A percentile compares a stretch with the other conserved stretches of the same genome.
Evolutionary conservation across 2,329 filamentous ascomycete species (phyloP).

Genomic region (Fusarium goolgardi): DNA sequence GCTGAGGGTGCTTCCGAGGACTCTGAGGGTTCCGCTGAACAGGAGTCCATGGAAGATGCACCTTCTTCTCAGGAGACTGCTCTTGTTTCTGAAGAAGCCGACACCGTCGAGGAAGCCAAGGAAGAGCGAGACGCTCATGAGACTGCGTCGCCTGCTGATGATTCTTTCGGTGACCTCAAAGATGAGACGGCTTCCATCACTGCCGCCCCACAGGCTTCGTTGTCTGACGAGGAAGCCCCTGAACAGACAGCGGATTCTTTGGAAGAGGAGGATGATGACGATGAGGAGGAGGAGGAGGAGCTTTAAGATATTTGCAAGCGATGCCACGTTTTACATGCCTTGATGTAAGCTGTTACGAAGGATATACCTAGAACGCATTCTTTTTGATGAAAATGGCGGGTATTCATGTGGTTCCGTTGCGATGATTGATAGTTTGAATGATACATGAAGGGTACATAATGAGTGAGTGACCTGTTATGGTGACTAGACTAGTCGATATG

Average conservation of each 20-base stretch:
- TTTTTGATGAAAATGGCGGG: slow-evolving; percentile 39
- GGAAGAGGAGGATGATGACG: slow-evolving; percentile 18
- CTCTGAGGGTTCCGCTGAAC: slow-evolving; percentile 1
- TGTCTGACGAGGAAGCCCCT: background rate
- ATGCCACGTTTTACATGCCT: slow-evolving; percentile 39
- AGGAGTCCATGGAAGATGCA: slow-evolving; percentile 7
- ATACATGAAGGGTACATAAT: slow-evolving; percentile 43
- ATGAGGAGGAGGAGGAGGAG: background rate
- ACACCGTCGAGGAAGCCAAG: slow-evolving; percentile 2
- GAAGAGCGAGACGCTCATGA: slow-evolving; percentile 19
- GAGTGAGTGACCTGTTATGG: slow-evolving; percentile 29
- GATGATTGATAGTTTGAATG: slow-evolving; percentile 41
- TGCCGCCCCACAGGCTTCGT: slow-evolving; percentile 5
- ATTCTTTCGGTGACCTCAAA: background rate
- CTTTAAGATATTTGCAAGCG: slow-evolving; percentile 31
- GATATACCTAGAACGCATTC: slow-evolving; percentile 46
- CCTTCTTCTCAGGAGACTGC: slow-evolving; percentile 3
- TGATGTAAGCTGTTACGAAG: slow-evolving; percentile 46
- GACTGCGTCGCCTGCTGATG: slow-evolving; percentile 6
- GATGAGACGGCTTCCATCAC: slow-evolving; percentile 7
- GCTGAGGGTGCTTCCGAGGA: background rate
- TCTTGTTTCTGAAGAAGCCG: slow-evolving; percentile 7
- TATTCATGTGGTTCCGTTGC: slow-evolving; percentile 30
- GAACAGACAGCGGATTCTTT: slow-evolving; percentile 8
- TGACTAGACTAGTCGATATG: slow-evolving; percentile 14